phyloP scores from a whole-genome alignment of 331 rosid species.

The Quercus lobata region DNA sequence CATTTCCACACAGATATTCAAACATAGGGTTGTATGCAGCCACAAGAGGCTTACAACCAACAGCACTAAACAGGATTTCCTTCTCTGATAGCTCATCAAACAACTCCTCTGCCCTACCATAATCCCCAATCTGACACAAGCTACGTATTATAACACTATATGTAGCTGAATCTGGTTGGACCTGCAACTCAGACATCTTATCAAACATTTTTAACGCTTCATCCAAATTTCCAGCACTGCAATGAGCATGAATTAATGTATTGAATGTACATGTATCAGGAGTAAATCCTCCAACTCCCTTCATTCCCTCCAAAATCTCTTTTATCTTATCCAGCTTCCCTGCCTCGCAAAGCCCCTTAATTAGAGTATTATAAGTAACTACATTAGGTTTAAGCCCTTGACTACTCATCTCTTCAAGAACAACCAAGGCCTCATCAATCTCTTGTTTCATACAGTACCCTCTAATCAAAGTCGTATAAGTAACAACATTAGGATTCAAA shows the following conservation, averaged over 20 bases:
- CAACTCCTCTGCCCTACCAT: slow-evolving; percentile 49
- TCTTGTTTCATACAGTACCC: slow-evolving; percentile 62
- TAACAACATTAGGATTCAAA: slow-evolving; percentile 66
- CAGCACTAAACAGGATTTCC: slow-evolving; percentile 42
- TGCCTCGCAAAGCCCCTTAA: slow-evolving; percentile 74
- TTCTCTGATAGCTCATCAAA: slow-evolving; percentile 54
- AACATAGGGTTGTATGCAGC: slow-evolving; percentile 67
- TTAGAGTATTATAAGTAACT: slow-evolving; percentile 60
- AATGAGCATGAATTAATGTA: slow-evolving; percentile 58
- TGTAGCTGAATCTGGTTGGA: slow-evolving; percentile 64
- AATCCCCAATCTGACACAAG: slow-evolving; percentile 52
- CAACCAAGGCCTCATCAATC: slow-evolving; percentile 50
- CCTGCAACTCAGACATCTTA: slow-evolving; percentile 52
- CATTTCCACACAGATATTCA: slow-evolving; percentile 56
- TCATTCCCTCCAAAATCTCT: slow-evolving; percentile 42
- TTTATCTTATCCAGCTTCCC: slow-evolving; percentile 44
- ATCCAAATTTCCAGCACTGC: slow-evolving; percentile 47
- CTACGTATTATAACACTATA: slow-evolving; percentile 56
- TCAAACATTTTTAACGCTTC: slow-evolving; percentile 61
- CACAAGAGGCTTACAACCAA: slow-evolving; percentile 66
- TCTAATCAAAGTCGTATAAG: slow-evolving; percentile 71
- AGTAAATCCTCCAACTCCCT: slow-evolving; percentile 33
- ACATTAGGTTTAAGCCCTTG: slow-evolving; percentile 49
- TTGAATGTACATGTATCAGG: slow-evolving; percentile 75
- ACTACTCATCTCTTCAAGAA: slow-evolving; percentile 64